Base-by-base conservation (phyloP, 768 basidiomycete genomes). In the Auriscalpium vulgare region DNA sequence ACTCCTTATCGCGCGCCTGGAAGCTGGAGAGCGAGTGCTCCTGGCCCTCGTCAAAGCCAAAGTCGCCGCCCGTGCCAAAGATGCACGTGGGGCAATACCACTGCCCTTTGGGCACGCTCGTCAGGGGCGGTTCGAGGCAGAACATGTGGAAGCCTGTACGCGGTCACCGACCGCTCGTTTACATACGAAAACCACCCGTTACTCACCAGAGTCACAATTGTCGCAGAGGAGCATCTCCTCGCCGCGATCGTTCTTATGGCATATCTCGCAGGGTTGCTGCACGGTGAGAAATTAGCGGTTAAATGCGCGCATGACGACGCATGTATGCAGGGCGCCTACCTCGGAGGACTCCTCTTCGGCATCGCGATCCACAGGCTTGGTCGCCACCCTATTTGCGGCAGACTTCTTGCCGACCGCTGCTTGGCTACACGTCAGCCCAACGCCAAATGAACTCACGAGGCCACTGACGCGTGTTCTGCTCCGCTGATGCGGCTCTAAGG, bases 31-130 rank as follows among this genome's bases (percentile, higher is more conserved):
- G 78, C 58, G 84, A 84, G 69, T 99, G 97, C 62, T 98, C 95
- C 71, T 97, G 88, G 43, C 97, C 97, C 66, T 97, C 95, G 64
- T 97, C 97, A 65, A 98, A 99, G 35, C 97, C 97, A 64, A 91
- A 99, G 71, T 97, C 97, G 51, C 90, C 90, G 10, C 95, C 95
- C 0, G 91, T 95, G 40, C 85, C 87, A 43, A 93, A 79, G 19
- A 99, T 75, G 67, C 97, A 99, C 3, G 85, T 84, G 63, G 88
- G 88, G 69, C 97, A 99, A 67, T 84, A 97, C 95, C 95, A 99
- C 61, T 95, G 87, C 43, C 94, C 92, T 66, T 87, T 89, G 2
- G 97, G 97, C 54, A 99, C 89, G 2, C 78, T 73, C 9, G 78
- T 72, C 53, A 98, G 74, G 17, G 95, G 95, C 11, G 97, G 97